These are phyloP conservation scores for Fusarium abutilonis DNA, from an alignment of 2,329 filamentous ascomycete genomes.

Conservation along the genomic window DNA sequence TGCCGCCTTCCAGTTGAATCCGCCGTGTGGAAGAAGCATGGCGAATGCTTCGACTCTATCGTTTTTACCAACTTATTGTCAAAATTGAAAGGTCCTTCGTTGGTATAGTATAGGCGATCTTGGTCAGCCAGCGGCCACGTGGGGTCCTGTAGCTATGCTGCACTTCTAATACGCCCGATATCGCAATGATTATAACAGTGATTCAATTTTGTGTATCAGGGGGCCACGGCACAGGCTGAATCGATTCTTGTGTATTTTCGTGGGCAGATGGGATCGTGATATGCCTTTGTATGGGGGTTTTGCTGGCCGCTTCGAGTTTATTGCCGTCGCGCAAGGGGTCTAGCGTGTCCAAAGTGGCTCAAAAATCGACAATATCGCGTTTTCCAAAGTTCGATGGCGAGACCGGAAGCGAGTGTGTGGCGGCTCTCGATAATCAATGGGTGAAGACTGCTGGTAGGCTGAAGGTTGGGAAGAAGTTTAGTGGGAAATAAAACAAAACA, in stretches of 20 bases:
- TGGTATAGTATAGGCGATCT: slow-evolving; percentile 12
- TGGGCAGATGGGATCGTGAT: slow-evolving; percentile 23
- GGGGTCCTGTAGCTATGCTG: slow-evolving; percentile 1
- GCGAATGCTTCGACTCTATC: slow-evolving; percentile 48
- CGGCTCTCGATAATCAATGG: slow-evolving; percentile 25
- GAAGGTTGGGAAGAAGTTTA: slow-evolving; percentile 12
- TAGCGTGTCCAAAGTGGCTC: slow-evolving; percentile 23
- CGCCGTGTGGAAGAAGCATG: slow-evolving; percentile 91
- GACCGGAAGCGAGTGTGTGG: slow-evolving; percentile 31
- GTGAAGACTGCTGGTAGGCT: slow-evolving; percentile 1
- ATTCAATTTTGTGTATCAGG: background rate
- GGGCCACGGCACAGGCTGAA: background rate
- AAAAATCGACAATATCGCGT: slow-evolving; percentile 10
- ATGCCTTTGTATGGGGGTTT: slow-evolving; percentile 29
- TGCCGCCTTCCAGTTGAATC: slow-evolving; percentile 91
- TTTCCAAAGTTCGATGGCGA: slow-evolving; percentile 5
- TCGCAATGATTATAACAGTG: slow-evolving; percentile 17
- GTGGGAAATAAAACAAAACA: slow-evolving; percentile 25
- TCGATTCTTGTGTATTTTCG: slow-evolving; percentile 10
- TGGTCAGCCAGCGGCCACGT: slow-evolving; percentile 19
- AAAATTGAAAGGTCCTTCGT: slow-evolving; percentile 19
- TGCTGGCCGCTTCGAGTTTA: slow-evolving; percentile 22
- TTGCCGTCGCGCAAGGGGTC: slow-evolving; percentile 26
- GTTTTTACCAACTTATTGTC: slow-evolving; percentile 32
- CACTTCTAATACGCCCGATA: slow-evolving; percentile 3